Base-by-base conservation (phyloP, 768 basidiomycete species). In the Dentipellis sp. region DNA sequence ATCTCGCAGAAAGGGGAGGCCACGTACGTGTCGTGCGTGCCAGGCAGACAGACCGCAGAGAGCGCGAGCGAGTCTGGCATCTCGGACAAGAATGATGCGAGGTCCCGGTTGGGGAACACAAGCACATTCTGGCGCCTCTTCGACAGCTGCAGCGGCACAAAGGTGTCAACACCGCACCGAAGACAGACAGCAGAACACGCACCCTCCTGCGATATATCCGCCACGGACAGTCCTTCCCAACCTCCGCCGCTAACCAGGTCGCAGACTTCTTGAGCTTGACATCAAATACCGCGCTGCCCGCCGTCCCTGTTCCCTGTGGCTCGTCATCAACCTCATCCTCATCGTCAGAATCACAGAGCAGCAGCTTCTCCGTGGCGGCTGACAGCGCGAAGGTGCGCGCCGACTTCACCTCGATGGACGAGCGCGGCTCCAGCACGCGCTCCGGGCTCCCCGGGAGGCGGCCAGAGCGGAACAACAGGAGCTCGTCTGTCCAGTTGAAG, bases 11-110 rank as follows among this genome's bases (percentile, higher is more conserved):
- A 29, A 17, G 21, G 8, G 37, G 35, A 4, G 45, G 21, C 35
- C 36, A 75, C 79, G 56, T 68, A 83, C 84, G 84, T 82, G 64
- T 88, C 83, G 62, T 88, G 86, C 0, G 84, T 87, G 35, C 91
- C 93, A 54, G 92, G 91, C 36, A 95, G 76, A 57, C 81, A 69
- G n/a, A 94, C 65, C 19, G 85, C 84, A 9, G 88, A 90, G 29
- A 95, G 70, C 7, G 84, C 77, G 0, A 80, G 70, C 2, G 71
- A 65, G 67, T 93, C 85, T 2, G 91, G 85, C 49, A 95, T 72
- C 35, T 78, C 69, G 10, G 77, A 72, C 53, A 83, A 65, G 62
- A 80, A 93, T 2, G 79, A 76, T 5, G 78, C 72, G 53, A 83
- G 65, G 54, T 81, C 72, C 56, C 91, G 75, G 46, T 71, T 74